A percentile compares a stretch with the other conserved stretches of the same genome.
phyloP scores from a whole-genome alignment of 345 rosid genomes.

The Euclidium syriacum region DNA sequence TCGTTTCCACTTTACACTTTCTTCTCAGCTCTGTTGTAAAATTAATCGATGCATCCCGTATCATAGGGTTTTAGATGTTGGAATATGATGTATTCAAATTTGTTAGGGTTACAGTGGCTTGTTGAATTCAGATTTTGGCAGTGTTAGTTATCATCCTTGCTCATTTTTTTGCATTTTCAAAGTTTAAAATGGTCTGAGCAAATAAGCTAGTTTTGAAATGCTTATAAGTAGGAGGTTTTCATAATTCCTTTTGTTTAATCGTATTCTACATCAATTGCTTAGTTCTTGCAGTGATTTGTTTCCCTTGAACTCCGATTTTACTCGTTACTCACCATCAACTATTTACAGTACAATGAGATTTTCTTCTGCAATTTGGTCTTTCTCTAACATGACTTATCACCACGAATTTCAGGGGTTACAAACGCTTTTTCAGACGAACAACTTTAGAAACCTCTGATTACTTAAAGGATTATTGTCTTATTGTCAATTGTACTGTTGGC shows the following conservation, averaged over 20 bases:
- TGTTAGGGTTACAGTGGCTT: not conserved
- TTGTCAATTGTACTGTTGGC: slow-evolving; percentile 87
- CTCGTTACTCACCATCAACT: not conserved
- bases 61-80: not conserved
- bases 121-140: not conserved
- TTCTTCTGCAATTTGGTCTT: not conserved
- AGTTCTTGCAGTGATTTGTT: not conserved
- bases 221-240: not conserved
- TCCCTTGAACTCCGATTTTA: not conserved
- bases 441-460: slow-evolving; percentile 74
- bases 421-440: slow-evolving; percentile 72
- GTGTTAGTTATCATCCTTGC: not conserved
- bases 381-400: not conserved
- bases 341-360: not conserved
- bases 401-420: slow-evolving; percentile 75
- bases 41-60: not conserved
- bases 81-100: not conserved
- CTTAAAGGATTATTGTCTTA: slow-evolving; percentile 74
- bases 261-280: slow-evolving; percentile 2
- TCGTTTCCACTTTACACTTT: not conserved
- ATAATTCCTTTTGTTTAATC: not conserved
- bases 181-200: not conserved
- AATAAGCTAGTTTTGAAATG: not conserved
- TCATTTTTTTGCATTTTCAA: not conserved
- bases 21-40: not conserved